A percentile compares a stretch with the other conserved stretches of the same genome.
Conservation (phyloP, 805 yeast species). For the Sugiyamaella smithiae region DNA sequence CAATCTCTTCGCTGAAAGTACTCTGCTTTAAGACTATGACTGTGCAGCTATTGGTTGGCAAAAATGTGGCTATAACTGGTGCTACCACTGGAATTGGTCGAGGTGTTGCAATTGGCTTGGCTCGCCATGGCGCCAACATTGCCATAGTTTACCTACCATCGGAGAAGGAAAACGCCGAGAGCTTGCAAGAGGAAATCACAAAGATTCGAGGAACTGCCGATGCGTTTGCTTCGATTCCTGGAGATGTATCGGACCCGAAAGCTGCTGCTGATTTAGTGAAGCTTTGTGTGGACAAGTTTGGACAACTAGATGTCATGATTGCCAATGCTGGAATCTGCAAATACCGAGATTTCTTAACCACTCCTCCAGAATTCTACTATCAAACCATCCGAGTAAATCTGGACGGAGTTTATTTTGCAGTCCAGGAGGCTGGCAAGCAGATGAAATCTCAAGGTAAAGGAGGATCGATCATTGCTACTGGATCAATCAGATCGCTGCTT, state of each 20-base stretch:
- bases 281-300: constrained; percentile 38
- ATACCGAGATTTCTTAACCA: constrained; percentile 39
- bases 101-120: constrained; percentile 43
- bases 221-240: constrained; percentile 37
- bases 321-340: constrained; percentile 48
- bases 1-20: no score
- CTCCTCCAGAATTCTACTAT: constrained; percentile 38
- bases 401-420: constrained; percentile 45
- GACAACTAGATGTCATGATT: constrained; percentile 42
- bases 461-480: constrained; percentile 43
- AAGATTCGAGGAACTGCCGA: constrained; percentile 23
- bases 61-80: constrained; percentile 41
- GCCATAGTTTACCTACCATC: constrained; percentile 35
- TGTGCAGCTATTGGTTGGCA: constrained; percentile 2
- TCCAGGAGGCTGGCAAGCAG: constrained; percentile 47
- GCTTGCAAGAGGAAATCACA: constrained; percentile 41
- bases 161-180: constrained; percentile 51
- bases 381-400: constrained; percentile 41
- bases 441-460: constrained; percentile 46
- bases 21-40: no score
- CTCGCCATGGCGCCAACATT: constrained; percentile 43
- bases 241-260: constrained; percentile 35
- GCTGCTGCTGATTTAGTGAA: constrained; percentile 33
- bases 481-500: constrained; percentile 20
- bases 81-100: constrained; percentile 48